Conservation (phyloP, 371 early-diverging fungal genomes). For the Vittaforma corneae region DNA sequence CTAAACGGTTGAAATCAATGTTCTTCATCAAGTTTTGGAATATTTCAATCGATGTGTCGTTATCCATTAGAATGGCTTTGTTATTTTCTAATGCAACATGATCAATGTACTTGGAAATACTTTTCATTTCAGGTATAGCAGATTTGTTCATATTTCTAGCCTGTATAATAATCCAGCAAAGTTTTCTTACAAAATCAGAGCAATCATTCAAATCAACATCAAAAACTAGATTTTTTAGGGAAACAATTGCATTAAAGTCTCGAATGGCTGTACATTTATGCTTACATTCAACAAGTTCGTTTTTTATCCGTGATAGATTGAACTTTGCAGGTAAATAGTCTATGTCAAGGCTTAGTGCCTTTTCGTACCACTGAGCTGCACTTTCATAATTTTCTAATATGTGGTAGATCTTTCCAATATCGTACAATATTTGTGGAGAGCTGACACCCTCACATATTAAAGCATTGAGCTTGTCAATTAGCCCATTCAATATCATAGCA, state of each 20-base stretch:
- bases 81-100: background rate
- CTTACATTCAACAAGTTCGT: background rate
- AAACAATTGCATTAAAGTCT: slow-evolving; percentile 23
- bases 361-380: slow-evolving; percentile 34
- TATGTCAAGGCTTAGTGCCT: slow-evolving; percentile 15
- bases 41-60: background rate
- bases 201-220: slow-evolving; percentile 8
- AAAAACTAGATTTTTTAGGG: background rate
- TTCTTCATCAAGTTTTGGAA: background rate
- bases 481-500: slow-evolving; percentile 4
- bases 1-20: background rate
- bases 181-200: background rate
- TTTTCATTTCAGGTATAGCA: background rate
- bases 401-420: slow-evolving; percentile 42
- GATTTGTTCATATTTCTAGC: background rate
- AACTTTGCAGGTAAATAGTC: slow-evolving; percentile 25
- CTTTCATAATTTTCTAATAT: slow-evolving; percentile 7
- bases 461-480: background rate
- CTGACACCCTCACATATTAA: slow-evolving; percentile 1
- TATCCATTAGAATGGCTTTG: background rate
- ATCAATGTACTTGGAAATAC: background rate
- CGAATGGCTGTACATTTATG: background rate
- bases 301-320: slow-evolving; percentile 32
- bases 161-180: background rate
- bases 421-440: slow-evolving; percentile 29